These are phyloP conservation scores for Volutella citrinella DNA, from an alignment of 2,329 filamentous ascomycete genomes.

Conservation along the genomic window DNA sequence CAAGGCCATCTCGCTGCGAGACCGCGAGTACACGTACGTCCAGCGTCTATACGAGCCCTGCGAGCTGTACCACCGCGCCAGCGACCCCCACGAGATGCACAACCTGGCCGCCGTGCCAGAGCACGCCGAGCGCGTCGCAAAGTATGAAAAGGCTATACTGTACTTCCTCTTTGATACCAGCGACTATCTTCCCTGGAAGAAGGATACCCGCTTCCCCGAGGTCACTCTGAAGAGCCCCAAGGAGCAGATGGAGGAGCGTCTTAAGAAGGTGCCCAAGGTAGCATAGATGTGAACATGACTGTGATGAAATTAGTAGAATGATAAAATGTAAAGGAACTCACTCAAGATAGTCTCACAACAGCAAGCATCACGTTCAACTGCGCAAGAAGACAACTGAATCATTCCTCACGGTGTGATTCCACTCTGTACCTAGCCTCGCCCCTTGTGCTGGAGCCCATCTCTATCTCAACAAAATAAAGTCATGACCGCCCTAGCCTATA, in stretches of 20 bases:
- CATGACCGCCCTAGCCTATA: too few relatives aligned
- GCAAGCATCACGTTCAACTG: too few relatives aligned
- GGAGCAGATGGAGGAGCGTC: conserved; percentile 25
- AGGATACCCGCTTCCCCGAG: conserved; percentile 33
- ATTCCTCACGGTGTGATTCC: too few relatives aligned
- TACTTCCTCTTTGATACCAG: conserved; percentile 35
- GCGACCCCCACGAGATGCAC: conserved; percentile 37
- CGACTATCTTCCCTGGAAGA: conserved; percentile 34
- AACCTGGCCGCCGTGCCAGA: conserved; percentile 33
- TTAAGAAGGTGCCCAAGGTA: conserved; percentile 13
- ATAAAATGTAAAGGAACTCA: too few relatives aligned
- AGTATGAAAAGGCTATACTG: conserved; percentile 31
- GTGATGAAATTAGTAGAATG: too few relatives aligned
- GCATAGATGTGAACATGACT: too few relatives aligned
- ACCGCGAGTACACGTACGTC: conserved; percentile 39
- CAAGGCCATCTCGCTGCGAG: conserved; percentile 37
- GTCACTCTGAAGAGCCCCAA: conserved; percentile 30
- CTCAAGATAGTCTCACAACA: too few relatives aligned
- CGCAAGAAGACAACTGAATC: too few relatives aligned
- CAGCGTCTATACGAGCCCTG: conserved; percentile 43
- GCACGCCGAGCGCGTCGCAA: conserved; percentile 18
- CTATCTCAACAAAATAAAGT: too few relatives aligned
- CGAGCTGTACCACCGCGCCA: conserved; percentile 39
- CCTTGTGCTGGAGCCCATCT: too few relatives aligned
- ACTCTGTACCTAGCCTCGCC: too few relatives aligned